A percentile compares a stretch with the other conserved stretches of the same genome.
These are phyloP conservation scores for Eucalyptus cloeziana DNA, from an alignment of 345 rosid genomes.

Conservation along the genomic window DNA sequence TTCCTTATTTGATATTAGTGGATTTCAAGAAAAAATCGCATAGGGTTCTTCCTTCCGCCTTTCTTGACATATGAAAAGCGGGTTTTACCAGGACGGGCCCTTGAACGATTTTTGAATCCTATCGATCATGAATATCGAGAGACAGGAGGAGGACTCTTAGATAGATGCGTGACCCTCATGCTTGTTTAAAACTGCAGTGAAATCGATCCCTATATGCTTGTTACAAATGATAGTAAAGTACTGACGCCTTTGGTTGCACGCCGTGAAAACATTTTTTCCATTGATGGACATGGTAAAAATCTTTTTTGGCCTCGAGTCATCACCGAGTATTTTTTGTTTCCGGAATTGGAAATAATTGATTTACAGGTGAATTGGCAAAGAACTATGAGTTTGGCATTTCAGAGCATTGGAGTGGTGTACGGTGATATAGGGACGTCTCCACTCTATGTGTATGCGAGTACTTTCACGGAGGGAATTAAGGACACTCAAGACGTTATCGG, in stretches of 20 bases:
- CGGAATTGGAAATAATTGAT: background rate
- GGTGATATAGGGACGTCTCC: background rate
- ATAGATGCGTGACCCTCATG: background rate
- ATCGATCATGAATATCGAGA: background rate
- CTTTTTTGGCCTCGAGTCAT: background rate
- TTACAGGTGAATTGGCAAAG: conserved; percentile 26
- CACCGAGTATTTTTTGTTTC: background rate
- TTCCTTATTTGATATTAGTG: background rate
- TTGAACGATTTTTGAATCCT: background rate
- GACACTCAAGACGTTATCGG: background rate
- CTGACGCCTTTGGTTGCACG: background rate
- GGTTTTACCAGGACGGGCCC: background rate
- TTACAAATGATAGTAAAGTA: background rate
- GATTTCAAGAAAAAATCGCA: background rate
- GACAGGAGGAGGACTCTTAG: background rate
- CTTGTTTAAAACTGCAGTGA: background rate
- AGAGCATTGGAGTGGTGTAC: background rate
- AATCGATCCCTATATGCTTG: background rate
- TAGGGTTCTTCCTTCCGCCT: background rate
- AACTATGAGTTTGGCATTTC: conserved; percentile 7
- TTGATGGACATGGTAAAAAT: background rate
- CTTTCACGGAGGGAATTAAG: background rate
- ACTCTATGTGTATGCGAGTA: background rate
- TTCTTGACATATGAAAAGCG: background rate
- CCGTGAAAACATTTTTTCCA: background rate